These are phyloP conservation scores for Starmerella roubikii DNA, from an alignment of 805 yeast genomes.

Conservation along the genomic window DNA sequence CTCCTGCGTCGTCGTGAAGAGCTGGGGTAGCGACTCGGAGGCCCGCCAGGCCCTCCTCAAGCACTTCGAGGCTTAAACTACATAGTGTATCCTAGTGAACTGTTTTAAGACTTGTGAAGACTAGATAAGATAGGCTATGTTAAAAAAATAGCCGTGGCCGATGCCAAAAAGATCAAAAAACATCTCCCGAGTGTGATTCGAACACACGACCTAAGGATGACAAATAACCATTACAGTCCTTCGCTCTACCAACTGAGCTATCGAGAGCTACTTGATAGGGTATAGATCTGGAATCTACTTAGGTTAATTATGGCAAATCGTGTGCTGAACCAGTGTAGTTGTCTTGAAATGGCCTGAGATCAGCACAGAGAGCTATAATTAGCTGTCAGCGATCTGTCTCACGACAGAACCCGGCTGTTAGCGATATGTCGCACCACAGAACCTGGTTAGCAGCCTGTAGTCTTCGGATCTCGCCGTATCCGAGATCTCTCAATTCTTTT, in stretches of 20 bases:
- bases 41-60: conserved; percentile 94
- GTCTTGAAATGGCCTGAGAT: too few species aligned
- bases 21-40: conserved; percentile 99
- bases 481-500: too few species aligned
- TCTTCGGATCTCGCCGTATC: too few species aligned
- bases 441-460: too few species aligned
- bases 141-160: not conserved
- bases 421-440: too few species aligned
- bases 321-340: too few species aligned
- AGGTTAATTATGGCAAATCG: too few species aligned
- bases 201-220: conserved; percentile 22
- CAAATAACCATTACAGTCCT: conserved; percentile 21
- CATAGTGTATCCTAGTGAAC: not conserved
- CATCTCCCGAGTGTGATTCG: conserved; percentile 22
- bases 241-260: conserved; percentile 25
- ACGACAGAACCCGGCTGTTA: too few species aligned
- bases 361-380: too few species aligned
- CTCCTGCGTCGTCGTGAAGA: conserved; percentile 97
- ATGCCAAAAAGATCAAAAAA: not conserved
- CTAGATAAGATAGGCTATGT: not conserved
- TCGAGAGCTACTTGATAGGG: conserved; percentile 14
- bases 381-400: too few species aligned
- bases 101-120: not conserved
- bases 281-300: too few species aligned
- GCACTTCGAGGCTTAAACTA: conserved; percentile 70